Evolutionary conservation across 2,329 filamentous ascomycete species (phyloP).

Genomic region (Nectriaceae sp.): DNA sequence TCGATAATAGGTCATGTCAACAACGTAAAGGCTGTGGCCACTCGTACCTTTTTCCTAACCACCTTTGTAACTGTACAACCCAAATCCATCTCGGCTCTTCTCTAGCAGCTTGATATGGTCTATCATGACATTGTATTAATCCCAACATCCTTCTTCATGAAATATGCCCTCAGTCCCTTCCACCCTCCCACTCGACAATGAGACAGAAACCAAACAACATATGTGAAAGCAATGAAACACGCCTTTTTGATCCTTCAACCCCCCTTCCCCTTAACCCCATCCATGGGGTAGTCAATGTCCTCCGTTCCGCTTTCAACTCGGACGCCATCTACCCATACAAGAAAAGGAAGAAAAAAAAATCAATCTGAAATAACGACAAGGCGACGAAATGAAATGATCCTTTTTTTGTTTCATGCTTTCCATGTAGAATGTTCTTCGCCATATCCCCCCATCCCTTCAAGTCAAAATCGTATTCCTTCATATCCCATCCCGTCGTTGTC

Average conservation of each 20-base stretch:
- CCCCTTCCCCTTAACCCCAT: conserved; percentile 15
- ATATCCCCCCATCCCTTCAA: background rate
- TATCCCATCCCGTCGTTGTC: conserved; percentile 19
- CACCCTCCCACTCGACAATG: conserved; percentile 4
- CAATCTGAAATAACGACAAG: conserved; percentile 18
- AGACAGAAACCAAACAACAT: background rate
- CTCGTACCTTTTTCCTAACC: conserved; percentile 9
- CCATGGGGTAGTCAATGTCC: conserved; percentile 11
- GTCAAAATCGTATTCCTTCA: conserved; percentile 11
- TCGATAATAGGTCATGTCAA: too few relatives aligned
- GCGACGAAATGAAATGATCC: conserved; percentile 20
- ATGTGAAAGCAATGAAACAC: background rate
- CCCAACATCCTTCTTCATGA: conserved; percentile 1
- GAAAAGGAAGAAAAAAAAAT: conserved; percentile 8
- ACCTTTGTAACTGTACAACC: conserved; percentile 28
- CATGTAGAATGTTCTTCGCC: conserved; percentile 17
- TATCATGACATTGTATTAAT: conserved; percentile 16
- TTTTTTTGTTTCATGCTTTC: conserved; percentile 17
- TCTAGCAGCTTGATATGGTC: conserved; percentile 16
- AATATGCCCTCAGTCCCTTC: background rate
- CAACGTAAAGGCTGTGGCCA: conserved; percentile 8
- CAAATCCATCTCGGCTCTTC: conserved; percentile 5
- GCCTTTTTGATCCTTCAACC: background rate
- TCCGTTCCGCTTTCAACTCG: conserved; percentile 11
- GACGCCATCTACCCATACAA: conserved; percentile 23